Base-by-base conservation (phyloP, 495 filamentous ascomycete species). In the Penicillium odoratum region DNA sequence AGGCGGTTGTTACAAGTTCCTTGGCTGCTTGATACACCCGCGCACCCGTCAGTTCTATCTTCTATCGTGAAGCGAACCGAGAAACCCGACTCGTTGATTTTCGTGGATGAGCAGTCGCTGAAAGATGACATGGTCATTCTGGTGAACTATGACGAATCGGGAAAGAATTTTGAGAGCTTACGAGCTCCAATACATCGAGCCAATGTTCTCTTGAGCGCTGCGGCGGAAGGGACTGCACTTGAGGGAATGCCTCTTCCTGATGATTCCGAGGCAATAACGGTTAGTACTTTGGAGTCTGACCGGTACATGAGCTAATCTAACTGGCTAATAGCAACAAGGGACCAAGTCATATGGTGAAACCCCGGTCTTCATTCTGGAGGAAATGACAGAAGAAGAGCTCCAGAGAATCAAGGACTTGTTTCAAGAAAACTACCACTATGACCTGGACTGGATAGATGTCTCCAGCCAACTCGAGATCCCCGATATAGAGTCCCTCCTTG, bases 1-100 rank as follows among this genome's bases (percentile, higher is more conserved):
- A 51, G 44, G 21, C 50, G 57, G 38, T 26, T 59, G 6, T 18
- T 59, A 5, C 50, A 53, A n/a, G 33, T 59, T 1, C 57, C 50
- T 33, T 59, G 57, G 50, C n/a, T 44, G 18, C 21, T 53, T 11
- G 44, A 59, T 48, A 48, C 21, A 6, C 42, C 25, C 3, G 50
- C 51, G 1, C 31, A 43, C 9, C 15, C 50, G 6, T 59, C 57
- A 21, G 42, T 34, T 21, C 31, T 54, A 7, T 40, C 18, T 15
- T 7, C 43, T n/a, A 59, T 59, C 6, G 29, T 53, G 30, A 31
- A 25, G 9, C 42, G 18, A 15, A 16, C 31, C 6, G 42, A 44
- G 18, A 18, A 5, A 9, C 0, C 5, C 42, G 42, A 44, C 15
- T 44, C 42, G 0, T 7, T 44, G 42, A 44, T 44, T 2, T 44